phyloP scores from a whole-genome alignment of 495 filamentous ascomycete genomes.

The Darksidea phi region DNA sequence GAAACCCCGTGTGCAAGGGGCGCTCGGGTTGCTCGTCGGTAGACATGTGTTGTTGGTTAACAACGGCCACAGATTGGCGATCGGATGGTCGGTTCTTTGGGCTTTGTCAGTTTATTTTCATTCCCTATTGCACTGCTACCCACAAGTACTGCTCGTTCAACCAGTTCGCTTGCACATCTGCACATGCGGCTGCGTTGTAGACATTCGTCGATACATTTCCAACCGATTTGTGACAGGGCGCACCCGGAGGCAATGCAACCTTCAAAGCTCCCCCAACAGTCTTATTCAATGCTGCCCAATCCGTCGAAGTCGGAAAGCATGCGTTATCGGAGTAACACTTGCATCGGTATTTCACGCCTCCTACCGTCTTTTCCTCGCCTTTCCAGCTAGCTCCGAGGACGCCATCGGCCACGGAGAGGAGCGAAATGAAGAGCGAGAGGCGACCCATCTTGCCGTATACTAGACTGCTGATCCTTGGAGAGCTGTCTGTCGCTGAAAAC shows the following conservation, averaged over 20 bases:
- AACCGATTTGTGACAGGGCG: conserved; percentile 19
- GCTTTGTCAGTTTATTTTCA: background rate
- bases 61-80: conserved; percentile 29
- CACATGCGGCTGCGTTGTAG: conserved; percentile 22
- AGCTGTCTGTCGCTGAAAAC: background rate
- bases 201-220: background rate
- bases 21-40: conserved; percentile 17
- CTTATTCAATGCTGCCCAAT: conserved; percentile 25
- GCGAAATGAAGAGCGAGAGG: conserved; percentile 12
- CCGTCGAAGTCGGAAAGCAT: conserved; percentile 20
- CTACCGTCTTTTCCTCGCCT: conserved; percentile 15
- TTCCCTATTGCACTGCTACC: background rate
- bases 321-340: conserved; percentile 31
- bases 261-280: conserved; percentile 28
- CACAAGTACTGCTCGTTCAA: conserved; percentile 27
- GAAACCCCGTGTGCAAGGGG: conserved; percentile 27
- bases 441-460: conserved; percentile 17
- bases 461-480: conserved; percentile 1
- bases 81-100: conserved; percentile 25
- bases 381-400: conserved; percentile 15
- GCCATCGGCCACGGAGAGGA: conserved; percentile 15
- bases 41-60: conserved; percentile 34
- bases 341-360: conserved; percentile 23
- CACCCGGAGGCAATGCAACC: conserved; percentile 21
- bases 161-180: conserved; percentile 24